Evolutionary conservation across 176 grass and related monocot species (phyloP).

Genomic region (Otatea glauca): DNA sequence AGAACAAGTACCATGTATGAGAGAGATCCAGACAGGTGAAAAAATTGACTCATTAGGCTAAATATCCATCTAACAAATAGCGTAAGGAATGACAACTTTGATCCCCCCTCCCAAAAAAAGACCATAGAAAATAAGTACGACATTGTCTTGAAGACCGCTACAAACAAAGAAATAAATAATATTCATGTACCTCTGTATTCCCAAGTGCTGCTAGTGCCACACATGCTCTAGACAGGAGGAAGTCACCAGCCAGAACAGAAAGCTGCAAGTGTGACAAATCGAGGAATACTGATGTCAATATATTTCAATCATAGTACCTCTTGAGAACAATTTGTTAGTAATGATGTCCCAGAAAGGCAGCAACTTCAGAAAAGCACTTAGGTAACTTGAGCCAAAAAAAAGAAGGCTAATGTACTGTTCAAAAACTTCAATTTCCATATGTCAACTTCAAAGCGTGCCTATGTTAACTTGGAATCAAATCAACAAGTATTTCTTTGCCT

Average conservation of each 20-base stretch:
- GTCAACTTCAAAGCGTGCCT: not conserved
- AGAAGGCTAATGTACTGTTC: not conserved
- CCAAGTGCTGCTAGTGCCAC: constrained; percentile 89
- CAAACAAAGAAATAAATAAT: constrained; percentile 24
- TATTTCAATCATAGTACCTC: not conserved
- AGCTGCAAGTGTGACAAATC: constrained; percentile 62
- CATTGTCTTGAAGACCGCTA: not conserved
- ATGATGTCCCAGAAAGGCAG: not conserved
- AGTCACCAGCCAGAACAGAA: constrained; percentile 94
- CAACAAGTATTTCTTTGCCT: not conserved
- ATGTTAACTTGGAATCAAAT: not conserved
- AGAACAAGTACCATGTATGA: constrained; percentile 29
- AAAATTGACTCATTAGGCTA: not conserved
- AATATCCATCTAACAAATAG: constrained; percentile 10
- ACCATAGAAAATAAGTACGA: not conserved
- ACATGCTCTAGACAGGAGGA: constrained; percentile 94
- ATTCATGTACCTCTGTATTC: constrained; percentile 76
- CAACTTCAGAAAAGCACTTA: constrained; percentile 24
- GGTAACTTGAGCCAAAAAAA: not conserved
- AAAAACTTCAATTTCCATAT: not conserved
- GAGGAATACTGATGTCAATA: constrained; percentile 13
- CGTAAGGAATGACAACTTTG: constrained; percentile 12
- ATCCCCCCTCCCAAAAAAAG: not conserved
- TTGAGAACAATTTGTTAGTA: not conserved
- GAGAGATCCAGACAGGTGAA: not conserved